These are phyloP conservation scores for Glomus cerebriforme DNA, from an alignment of 192 early-diverging fungal species.

Conservation along the genomic window DNA sequence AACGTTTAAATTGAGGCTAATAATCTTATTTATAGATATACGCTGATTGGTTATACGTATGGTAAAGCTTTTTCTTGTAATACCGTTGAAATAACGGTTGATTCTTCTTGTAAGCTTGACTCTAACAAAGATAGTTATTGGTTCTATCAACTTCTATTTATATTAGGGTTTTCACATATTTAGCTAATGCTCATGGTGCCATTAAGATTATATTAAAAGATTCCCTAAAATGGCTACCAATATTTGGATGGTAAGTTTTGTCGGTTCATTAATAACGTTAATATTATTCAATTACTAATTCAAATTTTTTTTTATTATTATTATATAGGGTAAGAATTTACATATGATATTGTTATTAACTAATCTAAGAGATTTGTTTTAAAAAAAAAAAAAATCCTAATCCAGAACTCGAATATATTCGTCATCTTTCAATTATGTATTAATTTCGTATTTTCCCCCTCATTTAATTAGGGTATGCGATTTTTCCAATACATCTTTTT, in stretches of 20 bases:
- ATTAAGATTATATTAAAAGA: conserved; percentile 92
- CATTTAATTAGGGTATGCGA: conserved; percentile 66
- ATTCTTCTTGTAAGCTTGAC: not conserved
- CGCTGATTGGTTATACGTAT: conserved; percentile 71
- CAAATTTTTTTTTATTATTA: not conserved
- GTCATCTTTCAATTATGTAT: not conserved
- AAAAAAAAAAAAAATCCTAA: too few species aligned
- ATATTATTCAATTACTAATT: not conserved
- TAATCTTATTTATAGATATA: conserved; percentile 49
- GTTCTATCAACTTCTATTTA: conserved; percentile 18
- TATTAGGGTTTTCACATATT: conserved; percentile 56
- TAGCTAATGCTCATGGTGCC: conserved; percentile 71
- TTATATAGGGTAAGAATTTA: not conserved
- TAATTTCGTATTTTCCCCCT: not conserved
- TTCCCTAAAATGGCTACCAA: conserved; percentile 77
- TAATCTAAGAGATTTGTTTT: too few species aligned
- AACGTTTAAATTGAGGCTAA: not conserved
- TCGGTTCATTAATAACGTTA: not conserved
- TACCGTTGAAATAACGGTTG: not conserved
- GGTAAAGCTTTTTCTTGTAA: conserved; percentile 35
- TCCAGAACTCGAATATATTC: too few species aligned
- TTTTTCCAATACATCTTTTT: conserved; percentile 95
- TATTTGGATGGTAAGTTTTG: conserved; percentile 75
- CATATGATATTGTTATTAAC: too few species aligned
- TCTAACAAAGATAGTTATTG: not conserved